A percentile compares a stretch with the other conserved stretches of the same genome.
phyloP scores from a whole-genome alignment of 768 basidiomycete genomes.

The Mycena leptocephala region DNA sequence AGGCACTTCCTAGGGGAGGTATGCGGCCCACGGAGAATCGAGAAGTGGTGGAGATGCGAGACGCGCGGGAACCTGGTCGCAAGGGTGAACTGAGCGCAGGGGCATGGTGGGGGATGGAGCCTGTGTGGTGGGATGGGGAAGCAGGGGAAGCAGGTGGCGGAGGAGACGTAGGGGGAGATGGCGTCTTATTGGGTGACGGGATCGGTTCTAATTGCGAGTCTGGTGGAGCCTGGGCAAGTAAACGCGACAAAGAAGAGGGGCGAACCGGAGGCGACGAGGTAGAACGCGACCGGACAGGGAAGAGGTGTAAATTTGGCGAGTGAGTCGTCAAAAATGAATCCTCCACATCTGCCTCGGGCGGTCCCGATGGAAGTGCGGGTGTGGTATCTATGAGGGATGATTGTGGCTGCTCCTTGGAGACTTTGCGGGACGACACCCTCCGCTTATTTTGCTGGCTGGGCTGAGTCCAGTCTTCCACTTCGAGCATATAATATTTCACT shows the following conservation, averaged over 20 bases:
- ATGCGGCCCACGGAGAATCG: conserved; percentile 77
- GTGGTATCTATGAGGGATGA: conserved; percentile 52
- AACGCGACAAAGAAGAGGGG: conserved; percentile 84
- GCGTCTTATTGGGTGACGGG: conserved; percentile 46
- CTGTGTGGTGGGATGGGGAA: conserved; percentile 52
- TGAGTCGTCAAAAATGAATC: conserved; percentile 78
- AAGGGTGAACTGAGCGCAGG: conserved; percentile 68
- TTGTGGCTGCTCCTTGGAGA: conserved; percentile 58
- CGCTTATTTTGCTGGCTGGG: conserved; percentile 75
- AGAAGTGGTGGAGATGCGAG: conserved; percentile 79
- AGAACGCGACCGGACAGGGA: conserved; percentile 74
- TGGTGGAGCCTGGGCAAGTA: conserved; percentile 81
- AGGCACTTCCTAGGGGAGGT: conserved; percentile 69
- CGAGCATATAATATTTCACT: conserved; percentile 93
- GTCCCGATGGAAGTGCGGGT: conserved; percentile 66
- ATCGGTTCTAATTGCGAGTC: conserved; percentile 52
- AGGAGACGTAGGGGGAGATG: conserved; percentile 55
- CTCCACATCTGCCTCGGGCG: conserved; percentile 81
- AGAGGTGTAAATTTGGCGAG: conserved; percentile 78
- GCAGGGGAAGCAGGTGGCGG: conserved; percentile 58
- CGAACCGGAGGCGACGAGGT: conserved; percentile 81
- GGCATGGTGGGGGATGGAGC: conserved; percentile 55
- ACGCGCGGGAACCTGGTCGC: conserved; percentile 82
- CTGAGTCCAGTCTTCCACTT: conserved; percentile 95
- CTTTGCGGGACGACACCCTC: conserved; percentile 67